Percentiles rank a stretch among this genome's conserved stretches.
phyloP scores from a whole-genome alignment of 352 stramenopile species.

The Phytophthora sp. region DNA sequence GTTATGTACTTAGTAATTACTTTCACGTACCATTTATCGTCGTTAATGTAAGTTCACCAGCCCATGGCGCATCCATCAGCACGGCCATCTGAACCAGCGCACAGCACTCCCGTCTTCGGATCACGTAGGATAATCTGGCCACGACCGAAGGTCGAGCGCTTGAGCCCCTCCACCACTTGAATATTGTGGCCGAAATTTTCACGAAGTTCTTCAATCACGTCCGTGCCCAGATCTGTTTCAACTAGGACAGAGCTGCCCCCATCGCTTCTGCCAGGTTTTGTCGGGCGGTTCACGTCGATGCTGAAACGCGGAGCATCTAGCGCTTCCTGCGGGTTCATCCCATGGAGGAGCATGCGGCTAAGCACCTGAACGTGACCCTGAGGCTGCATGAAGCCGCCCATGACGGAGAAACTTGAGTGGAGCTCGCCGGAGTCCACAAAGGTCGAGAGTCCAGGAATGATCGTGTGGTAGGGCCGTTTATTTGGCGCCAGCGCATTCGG shows the following conservation, averaged over 20 bases:
- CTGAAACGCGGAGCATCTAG: constrained; percentile 95
- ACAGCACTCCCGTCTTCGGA: constrained; percentile 88
- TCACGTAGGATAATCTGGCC: constrained; percentile 89
- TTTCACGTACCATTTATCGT: background rate
- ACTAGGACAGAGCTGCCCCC: constrained; percentile 76
- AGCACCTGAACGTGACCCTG: constrained; percentile 97
- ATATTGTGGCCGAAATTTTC: constrained; percentile 78
- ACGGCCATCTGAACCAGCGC: constrained; percentile 94
- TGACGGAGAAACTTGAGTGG: constrained; percentile 92
- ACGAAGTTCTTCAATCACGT: constrained; percentile 76
- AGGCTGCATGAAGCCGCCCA: constrained; percentile 96
- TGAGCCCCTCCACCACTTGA: constrained; percentile 32
- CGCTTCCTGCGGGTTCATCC: constrained; percentile 88
- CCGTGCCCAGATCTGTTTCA: constrained; percentile 78
- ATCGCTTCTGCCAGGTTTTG: constrained; percentile 49
- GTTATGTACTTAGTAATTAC: too few species aligned
- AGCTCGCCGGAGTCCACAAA: constrained; percentile 86
- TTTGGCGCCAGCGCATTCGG: constrained; percentile 91
- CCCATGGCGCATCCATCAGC: constrained; percentile 95
- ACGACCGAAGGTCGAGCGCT: constrained; percentile 69
- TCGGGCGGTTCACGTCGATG: constrained; percentile 77
- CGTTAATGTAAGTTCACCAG: constrained; percentile 45
- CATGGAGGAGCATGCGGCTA: constrained; percentile 87
- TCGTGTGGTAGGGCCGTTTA: constrained; percentile 98
- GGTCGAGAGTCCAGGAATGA: constrained; percentile 96